A percentile compares a stretch with the other conserved stretches of the same genome.
Conservation (phyloP, 2,329 filamentous ascomycete genomes). For the Paecilomyces dactylethromorphus region DNA sequence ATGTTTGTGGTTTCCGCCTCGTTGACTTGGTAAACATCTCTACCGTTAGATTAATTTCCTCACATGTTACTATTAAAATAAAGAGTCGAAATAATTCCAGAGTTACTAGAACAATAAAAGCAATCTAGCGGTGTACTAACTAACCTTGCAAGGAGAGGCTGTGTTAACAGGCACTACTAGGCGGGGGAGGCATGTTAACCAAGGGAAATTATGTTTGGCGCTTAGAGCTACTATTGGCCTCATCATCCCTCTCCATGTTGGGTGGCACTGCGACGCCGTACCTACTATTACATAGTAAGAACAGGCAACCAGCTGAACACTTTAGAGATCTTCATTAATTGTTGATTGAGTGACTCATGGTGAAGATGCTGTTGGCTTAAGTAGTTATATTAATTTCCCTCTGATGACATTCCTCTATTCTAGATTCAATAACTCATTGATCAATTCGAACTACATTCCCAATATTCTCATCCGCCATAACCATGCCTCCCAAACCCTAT, state of each 20-base stretch:
- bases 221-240: not conserved
- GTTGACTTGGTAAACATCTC: no score
- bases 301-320: not conserved
- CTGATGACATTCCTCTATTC: not conserved
- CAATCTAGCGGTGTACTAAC: no score
- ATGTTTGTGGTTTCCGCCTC: no score
- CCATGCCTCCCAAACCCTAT: slow-evolving; percentile 7
- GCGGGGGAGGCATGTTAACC: not conserved
- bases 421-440: no score
- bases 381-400: not conserved
- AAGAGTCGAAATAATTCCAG: no score
- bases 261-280: not conserved
- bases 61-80: no score
- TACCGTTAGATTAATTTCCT: no score
- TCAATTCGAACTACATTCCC: not conserved
- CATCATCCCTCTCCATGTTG: not conserved
- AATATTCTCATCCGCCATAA: not conserved
- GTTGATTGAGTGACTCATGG: not conserved
- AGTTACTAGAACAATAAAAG: no score
- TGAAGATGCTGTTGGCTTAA: not conserved
- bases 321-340: not conserved
- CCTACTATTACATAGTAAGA: not conserved
- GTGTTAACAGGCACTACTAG: no score
- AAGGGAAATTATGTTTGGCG: not conserved
- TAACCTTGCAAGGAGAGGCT: no score